A percentile compares a stretch with the other conserved stretches of the same genome.
phyloP scores from a whole-genome alignment of 2,329 filamentous ascomycete species.

The Ophiostoma angusticollis region DNA sequence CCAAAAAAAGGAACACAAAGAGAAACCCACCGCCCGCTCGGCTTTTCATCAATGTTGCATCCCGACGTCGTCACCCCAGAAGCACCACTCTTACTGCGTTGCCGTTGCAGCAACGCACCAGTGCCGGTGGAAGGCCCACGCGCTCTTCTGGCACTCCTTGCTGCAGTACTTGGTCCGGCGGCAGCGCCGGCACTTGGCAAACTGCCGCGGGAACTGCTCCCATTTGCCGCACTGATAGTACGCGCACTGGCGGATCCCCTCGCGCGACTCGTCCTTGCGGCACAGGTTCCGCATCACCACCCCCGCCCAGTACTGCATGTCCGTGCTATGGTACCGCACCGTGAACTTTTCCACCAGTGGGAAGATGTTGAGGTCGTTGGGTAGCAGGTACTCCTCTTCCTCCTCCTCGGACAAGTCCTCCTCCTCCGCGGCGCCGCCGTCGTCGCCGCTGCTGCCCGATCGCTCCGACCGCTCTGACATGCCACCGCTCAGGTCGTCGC shows the following conservation, averaged over 20 bases:
- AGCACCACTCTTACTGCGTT: slow-evolving; percentile 37
- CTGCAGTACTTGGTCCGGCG: slow-evolving; percentile 97
- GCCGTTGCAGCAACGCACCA: slow-evolving; percentile 81
- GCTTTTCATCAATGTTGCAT: too few relatives aligned
- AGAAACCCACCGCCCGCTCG: too few relatives aligned
- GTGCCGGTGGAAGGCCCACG: slow-evolving; percentile 95
- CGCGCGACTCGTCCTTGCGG: slow-evolving; percentile 88
- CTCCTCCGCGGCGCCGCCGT: slow-evolving; percentile 18
- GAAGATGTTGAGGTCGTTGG: slow-evolving; percentile 97
- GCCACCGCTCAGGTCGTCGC: slow-evolving; percentile 34
- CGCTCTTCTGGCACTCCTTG: slow-evolving; percentile 98
- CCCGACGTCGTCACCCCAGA: too few relatives aligned
- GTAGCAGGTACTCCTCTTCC: slow-evolving; percentile 77
- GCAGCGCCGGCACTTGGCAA: slow-evolving; percentile 94
- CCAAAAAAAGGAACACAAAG: neutral
- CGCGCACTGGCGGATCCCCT: slow-evolving; percentile 91
- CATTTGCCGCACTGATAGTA: slow-evolving; percentile 98
- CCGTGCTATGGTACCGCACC: slow-evolving; percentile 81
- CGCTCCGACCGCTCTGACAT: neutral
- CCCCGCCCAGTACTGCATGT: slow-evolving; percentile 99
- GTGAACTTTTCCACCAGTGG: slow-evolving; percentile 97
- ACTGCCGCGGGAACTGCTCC: slow-evolving; percentile 93
- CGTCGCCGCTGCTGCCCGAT: neutral
- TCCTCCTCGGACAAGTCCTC: slow-evolving; percentile 54
- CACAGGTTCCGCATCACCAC: slow-evolving; percentile 98